Conservation (phyloP, 768 basidiomycete genomes). For the Mycena albidolilacea region DNA sequence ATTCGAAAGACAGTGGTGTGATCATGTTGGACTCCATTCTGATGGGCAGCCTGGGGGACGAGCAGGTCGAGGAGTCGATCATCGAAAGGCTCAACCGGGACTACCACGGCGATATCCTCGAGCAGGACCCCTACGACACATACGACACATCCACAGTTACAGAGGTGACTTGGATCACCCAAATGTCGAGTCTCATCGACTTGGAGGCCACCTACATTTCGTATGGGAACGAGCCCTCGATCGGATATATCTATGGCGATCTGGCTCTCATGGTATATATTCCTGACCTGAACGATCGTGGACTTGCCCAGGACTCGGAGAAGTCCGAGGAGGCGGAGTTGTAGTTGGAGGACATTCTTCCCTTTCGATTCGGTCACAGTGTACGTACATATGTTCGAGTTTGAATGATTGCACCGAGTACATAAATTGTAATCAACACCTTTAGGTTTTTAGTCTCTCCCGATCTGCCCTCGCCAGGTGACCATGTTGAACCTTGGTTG, state of each 20-base stretch:
- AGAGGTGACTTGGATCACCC: constrained; percentile 34
- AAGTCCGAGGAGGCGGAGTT: too few species aligned
- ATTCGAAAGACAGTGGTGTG: neutral
- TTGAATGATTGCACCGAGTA: too few species aligned
- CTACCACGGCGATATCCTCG: constrained; percentile 5
- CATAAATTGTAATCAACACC: too few species aligned
- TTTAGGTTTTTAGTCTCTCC: too few species aligned
- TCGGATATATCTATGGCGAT: constrained; percentile 51
- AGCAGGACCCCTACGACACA: neutral
- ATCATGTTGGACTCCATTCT: neutral
- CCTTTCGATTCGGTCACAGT: too few species aligned
- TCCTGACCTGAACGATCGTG: constrained; percentile 19
- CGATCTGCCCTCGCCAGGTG: too few species aligned
- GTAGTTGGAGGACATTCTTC: too few species aligned
- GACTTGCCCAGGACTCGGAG: neutral
- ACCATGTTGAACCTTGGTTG: too few species aligned
- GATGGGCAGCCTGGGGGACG: neutral
- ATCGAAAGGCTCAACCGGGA: neutral
- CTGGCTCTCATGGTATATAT: constrained; percentile 31
- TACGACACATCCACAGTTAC: constrained; percentile 22
- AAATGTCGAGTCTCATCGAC: constrained; percentile 27
- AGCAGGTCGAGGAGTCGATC: neutral
- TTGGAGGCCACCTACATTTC: constrained; percentile 37
- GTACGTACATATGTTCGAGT: too few species aligned
- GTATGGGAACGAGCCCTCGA: constrained; percentile 45